Evolutionary conservation across 1,139 yeast genomes (phyloP).

Genomic region (Geotrichum candidum): DNA sequence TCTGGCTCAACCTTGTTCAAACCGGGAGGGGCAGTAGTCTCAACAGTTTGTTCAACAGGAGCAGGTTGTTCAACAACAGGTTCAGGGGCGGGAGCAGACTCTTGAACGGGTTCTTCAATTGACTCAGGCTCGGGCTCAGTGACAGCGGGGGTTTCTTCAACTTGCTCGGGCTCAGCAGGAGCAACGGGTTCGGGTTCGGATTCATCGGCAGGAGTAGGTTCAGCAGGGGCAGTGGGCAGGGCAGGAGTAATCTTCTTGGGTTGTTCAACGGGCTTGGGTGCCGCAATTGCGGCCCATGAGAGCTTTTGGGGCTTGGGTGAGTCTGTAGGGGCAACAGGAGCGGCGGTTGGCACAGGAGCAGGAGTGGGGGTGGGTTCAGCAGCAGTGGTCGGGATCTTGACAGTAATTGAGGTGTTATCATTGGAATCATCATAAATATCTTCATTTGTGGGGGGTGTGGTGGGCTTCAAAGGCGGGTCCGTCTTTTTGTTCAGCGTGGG

Average conservation of each 20-base stretch:
- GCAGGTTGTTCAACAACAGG: conserved; percentile 4
- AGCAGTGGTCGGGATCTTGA: conserved; percentile 16
- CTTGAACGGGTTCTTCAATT: conserved; percentile 4
- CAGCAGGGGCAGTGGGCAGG: not conserved
- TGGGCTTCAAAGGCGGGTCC: conserved; percentile 11
- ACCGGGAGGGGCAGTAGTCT: conserved; percentile 9
- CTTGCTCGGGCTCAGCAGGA: conserved; percentile 17
- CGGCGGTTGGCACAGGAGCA: conserved; percentile 3
- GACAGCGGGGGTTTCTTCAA: conserved; percentile 8
- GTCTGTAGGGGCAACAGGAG: not conserved
- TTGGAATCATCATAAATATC: conserved; percentile 7
- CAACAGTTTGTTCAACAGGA: conserved; percentile 9
- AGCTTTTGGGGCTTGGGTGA: conserved; percentile 4
- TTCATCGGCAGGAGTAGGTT: not conserved
- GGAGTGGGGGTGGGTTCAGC: conserved; percentile 19
- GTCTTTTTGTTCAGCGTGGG: conserved; percentile 4
- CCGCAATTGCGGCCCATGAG: conserved; percentile 41
- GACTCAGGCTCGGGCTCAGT: not conserved
- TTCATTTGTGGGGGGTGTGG: conserved; percentile 15
- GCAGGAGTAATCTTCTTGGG: conserved; percentile 10
- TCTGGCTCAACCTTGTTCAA: conserved; percentile 8
- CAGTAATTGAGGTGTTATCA: conserved; percentile 10
- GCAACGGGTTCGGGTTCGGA: not conserved
- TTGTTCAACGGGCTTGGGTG: conserved; percentile 29
- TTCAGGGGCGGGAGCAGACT: not conserved